Conservation (phyloP, 768 basidiomycete species). For the Termitomyces eurrhizus region DNA sequence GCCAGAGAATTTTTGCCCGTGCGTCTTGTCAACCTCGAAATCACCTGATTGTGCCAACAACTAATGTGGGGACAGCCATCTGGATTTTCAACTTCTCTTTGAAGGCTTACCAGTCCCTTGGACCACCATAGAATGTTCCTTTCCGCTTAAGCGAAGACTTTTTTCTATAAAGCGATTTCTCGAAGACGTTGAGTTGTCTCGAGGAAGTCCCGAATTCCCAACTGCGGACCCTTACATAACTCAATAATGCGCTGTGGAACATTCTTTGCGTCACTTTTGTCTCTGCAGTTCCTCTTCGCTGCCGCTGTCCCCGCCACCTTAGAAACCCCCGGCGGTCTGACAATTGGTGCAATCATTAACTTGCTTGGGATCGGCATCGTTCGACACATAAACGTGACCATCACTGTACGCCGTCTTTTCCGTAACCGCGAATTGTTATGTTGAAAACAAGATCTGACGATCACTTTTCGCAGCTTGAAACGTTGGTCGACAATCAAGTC, state of each 20-base stretch:
- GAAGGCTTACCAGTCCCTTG: neutral
- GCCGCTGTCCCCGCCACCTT: constrained; percentile 17
- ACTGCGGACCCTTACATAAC: neutral
- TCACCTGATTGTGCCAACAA: neutral
- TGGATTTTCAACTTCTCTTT: constrained; percentile 3
- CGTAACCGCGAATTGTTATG: too few species aligned
- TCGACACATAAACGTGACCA: constrained; percentile 31
- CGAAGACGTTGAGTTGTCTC: neutral
- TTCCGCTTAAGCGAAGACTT: neutral
- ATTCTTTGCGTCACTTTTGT: constrained; percentile 20
- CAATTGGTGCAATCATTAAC: constrained; percentile 38
- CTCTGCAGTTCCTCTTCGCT: constrained; percentile 22
- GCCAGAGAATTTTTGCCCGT: neutral
- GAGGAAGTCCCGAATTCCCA: neutral
- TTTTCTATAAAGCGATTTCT: neutral
- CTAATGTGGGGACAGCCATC: neutral
- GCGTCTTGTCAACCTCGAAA: neutral
- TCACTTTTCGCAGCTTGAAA: constrained; percentile 27
- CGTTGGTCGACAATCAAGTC: constrained; percentile 31
- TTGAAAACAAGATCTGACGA: neutral
- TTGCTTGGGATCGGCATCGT: constrained; percentile 36
- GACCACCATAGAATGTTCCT: neutral
- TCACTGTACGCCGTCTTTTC: constrained; percentile 27
- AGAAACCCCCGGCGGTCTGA: constrained; percentile 18
- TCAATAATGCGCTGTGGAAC: constrained; percentile 10